Evolutionary conservation across 164 flowering plant genomes (phyloP).

Genomic region (Dillenia turbinata): DNA sequence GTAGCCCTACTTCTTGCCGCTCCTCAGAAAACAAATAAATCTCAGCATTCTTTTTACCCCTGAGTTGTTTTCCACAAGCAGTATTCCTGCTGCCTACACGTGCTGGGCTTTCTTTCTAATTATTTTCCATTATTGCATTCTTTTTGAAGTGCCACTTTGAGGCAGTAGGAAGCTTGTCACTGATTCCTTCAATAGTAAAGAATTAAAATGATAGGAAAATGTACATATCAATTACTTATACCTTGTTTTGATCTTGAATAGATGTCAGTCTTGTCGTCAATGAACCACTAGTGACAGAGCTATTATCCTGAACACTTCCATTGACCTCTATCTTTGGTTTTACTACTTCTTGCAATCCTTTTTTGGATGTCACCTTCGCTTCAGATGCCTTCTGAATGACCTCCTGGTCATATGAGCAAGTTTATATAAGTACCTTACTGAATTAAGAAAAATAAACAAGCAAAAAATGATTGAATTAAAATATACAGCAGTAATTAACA

Average conservation of each 20-base stretch:
- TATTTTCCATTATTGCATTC: no score
- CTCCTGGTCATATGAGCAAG: constrained; percentile 28
- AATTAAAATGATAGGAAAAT: constrained; percentile 3
- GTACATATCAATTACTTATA: constrained; percentile 1
- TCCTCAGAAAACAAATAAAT: no score
- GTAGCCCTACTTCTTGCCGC: no score
- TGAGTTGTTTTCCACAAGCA: no score
- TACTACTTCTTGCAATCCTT: constrained; percentile 22
- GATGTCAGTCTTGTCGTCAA: constrained; percentile 21
- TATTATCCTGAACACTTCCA: constrained; percentile 16
- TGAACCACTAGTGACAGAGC: constrained; percentile 21
- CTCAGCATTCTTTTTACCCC: no score
- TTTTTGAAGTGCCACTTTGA: no score
- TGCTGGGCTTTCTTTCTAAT: no score
- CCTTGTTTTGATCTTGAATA: constrained; percentile 37
- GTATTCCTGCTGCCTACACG: no score
- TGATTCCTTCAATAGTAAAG: no score
- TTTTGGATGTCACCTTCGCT: constrained; percentile 26
- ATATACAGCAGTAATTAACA: neutral
- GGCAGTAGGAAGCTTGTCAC: no score
- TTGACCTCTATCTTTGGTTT: constrained; percentile 20
- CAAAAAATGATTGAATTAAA: neutral
- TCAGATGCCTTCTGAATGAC: constrained; percentile 52
- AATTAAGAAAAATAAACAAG: neutral
- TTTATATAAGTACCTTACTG: no score